A percentile compares a stretch with the other conserved stretches of the same genome.
Conservation (phyloP, 495 filamentous ascomycete species). For the Trypethelium eluteriae region DNA sequence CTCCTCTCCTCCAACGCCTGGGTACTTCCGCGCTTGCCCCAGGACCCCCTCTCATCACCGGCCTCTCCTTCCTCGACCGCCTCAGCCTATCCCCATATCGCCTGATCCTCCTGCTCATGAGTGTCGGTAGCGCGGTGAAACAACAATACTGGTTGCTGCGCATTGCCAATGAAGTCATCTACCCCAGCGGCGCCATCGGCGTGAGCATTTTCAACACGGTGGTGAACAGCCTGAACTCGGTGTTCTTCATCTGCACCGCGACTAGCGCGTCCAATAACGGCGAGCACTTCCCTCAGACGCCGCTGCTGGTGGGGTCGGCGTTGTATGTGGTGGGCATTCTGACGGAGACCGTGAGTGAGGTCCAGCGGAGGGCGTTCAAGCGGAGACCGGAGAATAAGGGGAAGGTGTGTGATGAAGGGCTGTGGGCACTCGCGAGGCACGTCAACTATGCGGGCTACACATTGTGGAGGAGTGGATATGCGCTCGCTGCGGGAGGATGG, state of each 20-base stretch:
- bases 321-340: conserved; percentile 25
- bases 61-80: conserved; percentile 29
- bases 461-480: conserved; percentile 29
- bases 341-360: conserved; percentile 24
- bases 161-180: conserved; percentile 42
- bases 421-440: conserved; percentile 25
- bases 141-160: conserved; percentile 42
- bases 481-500: conserved; percentile 28
- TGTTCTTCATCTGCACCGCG: conserved; percentile 26
- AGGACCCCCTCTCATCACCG: conserved; percentile 30
- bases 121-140: conserved; percentile 43
- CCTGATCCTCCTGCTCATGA: conserved; percentile 43
- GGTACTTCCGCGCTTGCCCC: conserved; percentile 30
- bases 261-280: conserved; percentile 24
- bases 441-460: conserved; percentile 31
- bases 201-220: conserved; percentile 42
- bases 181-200: conserved; percentile 28
- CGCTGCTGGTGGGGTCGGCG: conserved; percentile 26
- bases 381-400: conserved; percentile 26
- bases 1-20: conserved; percentile 28
- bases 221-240: conserved; percentile 37
- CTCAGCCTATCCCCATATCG: conserved; percentile 39
- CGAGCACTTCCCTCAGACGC: conserved; percentile 28
- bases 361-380: conserved; percentile 24
- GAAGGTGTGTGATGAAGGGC: conserved; percentile 23